These are phyloP conservation scores for Pichia norvegensis DNA, from an alignment of 1,139 yeast species.

Conservation along the genomic window DNA sequence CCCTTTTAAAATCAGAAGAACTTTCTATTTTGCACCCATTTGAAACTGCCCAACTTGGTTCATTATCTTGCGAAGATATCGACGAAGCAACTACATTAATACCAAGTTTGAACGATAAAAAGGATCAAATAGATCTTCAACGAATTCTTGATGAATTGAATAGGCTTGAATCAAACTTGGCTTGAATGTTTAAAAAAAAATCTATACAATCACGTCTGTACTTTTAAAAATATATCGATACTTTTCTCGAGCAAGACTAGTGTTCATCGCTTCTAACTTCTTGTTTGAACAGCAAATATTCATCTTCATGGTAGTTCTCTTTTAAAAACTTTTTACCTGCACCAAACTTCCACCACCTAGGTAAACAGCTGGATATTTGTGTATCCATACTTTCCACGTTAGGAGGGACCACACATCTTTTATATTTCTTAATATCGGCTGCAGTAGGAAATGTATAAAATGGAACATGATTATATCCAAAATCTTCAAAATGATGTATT, in stretches of 20 bases:
- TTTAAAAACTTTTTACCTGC: constrained; percentile 43
- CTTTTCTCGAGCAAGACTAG: neutral
- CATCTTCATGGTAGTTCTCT: constrained; percentile 29
- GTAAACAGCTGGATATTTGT: constrained; percentile 60
- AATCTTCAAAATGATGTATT: constrained; percentile 83
- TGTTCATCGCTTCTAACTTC: neutral
- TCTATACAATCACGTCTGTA: neutral
- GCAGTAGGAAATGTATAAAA: constrained; percentile 73
- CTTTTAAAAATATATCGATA: neutral
- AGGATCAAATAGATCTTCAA: constrained; percentile 81
- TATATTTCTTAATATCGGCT: constrained; percentile 39
- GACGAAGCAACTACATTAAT: constrained; percentile 94
- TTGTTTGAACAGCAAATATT: constrained; percentile 13
- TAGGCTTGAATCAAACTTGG: constrained; percentile 41
- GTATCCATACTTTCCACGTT: constrained; percentile 50
- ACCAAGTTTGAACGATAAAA: constrained; percentile 73
- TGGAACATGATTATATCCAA: constrained; percentile 83
- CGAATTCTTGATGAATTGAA: constrained; percentile 79
- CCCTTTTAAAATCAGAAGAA: constrained; percentile 59
- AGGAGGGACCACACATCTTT: constrained; percentile 62
- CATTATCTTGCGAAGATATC: constrained; percentile 90
- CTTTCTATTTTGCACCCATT: constrained; percentile 80
- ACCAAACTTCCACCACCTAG: constrained; percentile 82
- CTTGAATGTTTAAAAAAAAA: constrained; percentile 9
- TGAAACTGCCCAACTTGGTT: constrained; percentile 91